A percentile compares a stretch with the other conserved stretches of the same genome.
Evolutionary conservation across 2,329 filamentous ascomycete species (phyloP).

Genomic region (Coniella lustricola): DNA sequence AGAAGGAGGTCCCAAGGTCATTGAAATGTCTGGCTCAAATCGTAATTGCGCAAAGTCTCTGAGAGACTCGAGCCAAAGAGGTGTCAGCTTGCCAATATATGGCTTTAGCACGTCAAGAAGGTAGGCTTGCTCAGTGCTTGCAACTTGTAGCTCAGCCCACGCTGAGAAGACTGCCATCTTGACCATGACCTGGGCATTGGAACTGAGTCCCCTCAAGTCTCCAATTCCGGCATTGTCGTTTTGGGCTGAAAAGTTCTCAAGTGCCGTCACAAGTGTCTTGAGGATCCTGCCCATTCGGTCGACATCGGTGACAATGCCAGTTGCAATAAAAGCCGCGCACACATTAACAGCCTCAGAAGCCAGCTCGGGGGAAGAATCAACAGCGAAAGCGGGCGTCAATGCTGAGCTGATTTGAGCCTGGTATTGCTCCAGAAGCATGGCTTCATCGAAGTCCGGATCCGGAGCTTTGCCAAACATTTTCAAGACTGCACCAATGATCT

Average conservation of each 20-base stretch:
- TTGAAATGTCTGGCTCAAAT: constrained; percentile 96
- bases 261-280: constrained; percentile 80
- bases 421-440: constrained; percentile 92
- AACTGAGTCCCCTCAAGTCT: constrained; percentile 84
- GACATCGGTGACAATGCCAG: constrained; percentile 92
- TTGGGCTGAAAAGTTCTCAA: constrained; percentile 86
- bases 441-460: constrained; percentile 96
- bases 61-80: constrained; percentile 87
- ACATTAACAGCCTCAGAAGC: constrained; percentile 96
- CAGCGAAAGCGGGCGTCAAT: constrained; percentile 89
- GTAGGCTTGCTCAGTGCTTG: constrained; percentile 86
- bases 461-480: constrained; percentile 95
- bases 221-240: constrained; percentile 80
- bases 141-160: constrained; percentile 95
- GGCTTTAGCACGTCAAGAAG: constrained; percentile 82
- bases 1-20: constrained; percentile 73
- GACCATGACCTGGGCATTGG: constrained; percentile 97
- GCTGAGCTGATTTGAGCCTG: constrained; percentile 97
- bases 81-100: constrained; percentile 82
- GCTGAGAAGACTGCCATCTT: constrained; percentile 96
- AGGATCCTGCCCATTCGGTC: constrained; percentile 98
- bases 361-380: constrained; percentile 90
- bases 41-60: constrained; percentile 83
- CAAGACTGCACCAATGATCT: constrained; percentile 87
- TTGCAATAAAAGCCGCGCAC: constrained; percentile 95